Conservation (phyloP, 345 rosid species). For the Eucalyptus cloeziana region DNA sequence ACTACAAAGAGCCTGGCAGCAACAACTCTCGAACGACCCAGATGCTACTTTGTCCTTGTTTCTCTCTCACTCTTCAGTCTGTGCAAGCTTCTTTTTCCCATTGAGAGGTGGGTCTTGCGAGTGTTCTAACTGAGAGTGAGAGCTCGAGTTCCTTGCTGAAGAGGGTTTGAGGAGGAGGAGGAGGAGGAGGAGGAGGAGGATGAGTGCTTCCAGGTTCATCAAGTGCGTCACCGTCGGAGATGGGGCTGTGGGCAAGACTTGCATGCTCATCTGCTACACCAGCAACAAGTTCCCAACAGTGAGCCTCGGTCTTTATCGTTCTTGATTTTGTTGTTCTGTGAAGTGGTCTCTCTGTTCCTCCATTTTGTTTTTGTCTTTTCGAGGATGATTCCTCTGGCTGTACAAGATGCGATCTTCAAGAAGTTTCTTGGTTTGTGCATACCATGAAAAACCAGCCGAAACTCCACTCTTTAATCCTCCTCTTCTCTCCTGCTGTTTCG, state of each 20-base stretch:
- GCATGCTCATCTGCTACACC: constrained; percentile 98
- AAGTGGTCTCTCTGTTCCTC: background rate
- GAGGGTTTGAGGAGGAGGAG: background rate
- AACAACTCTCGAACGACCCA: background rate
- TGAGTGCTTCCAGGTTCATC: constrained; percentile 96
- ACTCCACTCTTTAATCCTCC: background rate
- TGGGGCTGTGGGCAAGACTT: constrained; percentile 99
- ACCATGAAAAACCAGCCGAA: background rate
- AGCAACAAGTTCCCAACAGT: constrained; percentile 99
- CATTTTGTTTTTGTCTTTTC: background rate
- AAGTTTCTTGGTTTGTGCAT: background rate
- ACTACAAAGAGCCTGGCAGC: background rate
- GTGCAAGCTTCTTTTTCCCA: background rate
- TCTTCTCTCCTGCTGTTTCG: background rate
- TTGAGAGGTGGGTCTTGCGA: background rate
- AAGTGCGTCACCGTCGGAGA: constrained; percentile 99
- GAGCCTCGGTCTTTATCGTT: constrained; percentile 3
- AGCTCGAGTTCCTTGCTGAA: background rate
- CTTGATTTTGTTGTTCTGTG: background rate
- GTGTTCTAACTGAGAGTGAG: background rate
- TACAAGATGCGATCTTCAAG: background rate
- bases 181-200: constrained; percentile 23
- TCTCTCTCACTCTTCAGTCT: background rate
- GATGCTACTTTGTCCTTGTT: background rate
- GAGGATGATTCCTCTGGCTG: background rate